Evolutionary conservation across 1,139 yeast genomes (phyloP).

Genomic region (Ogataea hybrid): DNA sequence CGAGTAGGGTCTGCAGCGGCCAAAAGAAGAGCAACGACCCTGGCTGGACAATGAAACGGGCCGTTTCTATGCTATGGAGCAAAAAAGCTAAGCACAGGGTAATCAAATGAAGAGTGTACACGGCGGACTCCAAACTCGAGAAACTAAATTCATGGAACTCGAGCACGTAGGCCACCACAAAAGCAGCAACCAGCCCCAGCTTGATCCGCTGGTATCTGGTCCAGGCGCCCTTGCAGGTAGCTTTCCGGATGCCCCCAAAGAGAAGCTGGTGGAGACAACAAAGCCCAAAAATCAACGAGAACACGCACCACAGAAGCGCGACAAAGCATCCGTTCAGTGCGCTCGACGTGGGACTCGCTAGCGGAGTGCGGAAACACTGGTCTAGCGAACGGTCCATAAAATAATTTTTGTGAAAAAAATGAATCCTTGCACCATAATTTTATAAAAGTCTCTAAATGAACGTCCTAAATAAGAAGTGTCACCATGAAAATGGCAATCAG

Average conservation of each 20-base stretch:
- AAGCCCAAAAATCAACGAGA: slow-evolving; percentile 28
- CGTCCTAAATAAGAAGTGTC: slow-evolving; percentile 9
- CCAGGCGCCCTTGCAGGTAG: slow-evolving; percentile 15
- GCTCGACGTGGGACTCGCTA: slow-evolving; percentile 34
- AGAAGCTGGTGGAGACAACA: slow-evolving; percentile 35
- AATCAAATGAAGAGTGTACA: slow-evolving; percentile 10
- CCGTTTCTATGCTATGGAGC: slow-evolving; percentile 41
- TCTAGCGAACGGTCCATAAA: neutral
- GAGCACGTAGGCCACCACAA: slow-evolving; percentile 3
- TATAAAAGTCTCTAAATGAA: slow-evolving; percentile 1
- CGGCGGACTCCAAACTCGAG: neutral
- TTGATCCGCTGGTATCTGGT: slow-evolving; percentile 15
- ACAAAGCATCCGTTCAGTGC: slow-evolving; percentile 60
- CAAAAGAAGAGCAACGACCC: slow-evolving; percentile 42
- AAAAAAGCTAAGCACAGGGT: slow-evolving; percentile 36
- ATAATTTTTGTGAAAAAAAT: neutral
- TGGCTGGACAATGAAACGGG: slow-evolving; percentile 35
- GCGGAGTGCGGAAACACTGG: slow-evolving; percentile 13
- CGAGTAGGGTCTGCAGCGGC: slow-evolving; percentile 37
- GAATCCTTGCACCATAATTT: slow-evolving; percentile 3
- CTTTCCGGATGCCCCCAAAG: slow-evolving; percentile 17
- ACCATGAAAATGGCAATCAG: slow-evolving; percentile 11
- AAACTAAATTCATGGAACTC: slow-evolving; percentile 23
- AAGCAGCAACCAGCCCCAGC: slow-evolving; percentile 2
- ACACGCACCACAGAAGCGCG: slow-evolving; percentile 29